These are phyloP conservation scores for Pythium phragmiticola DNA, from an alignment of 352 stramenopile species.

Conservation along the genomic window DNA sequence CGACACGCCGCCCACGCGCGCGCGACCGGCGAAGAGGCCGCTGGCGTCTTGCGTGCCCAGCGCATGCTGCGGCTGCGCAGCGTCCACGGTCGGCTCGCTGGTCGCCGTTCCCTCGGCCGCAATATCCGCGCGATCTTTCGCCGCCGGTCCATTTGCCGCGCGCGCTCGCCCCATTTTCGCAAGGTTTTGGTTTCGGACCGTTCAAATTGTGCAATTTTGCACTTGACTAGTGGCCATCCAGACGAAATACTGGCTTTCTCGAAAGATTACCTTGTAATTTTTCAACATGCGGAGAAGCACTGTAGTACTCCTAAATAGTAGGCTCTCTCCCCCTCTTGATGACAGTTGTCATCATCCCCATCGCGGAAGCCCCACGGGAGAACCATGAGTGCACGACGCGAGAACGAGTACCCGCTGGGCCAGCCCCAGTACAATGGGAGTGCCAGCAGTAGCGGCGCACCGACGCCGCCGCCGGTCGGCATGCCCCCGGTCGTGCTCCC, in stretches of 20 bases:
- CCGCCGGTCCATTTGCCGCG: constrained; percentile 21
- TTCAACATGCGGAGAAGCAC: not conserved
- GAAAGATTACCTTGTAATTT: constrained; percentile 30
- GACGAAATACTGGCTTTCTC: constrained; percentile 5
- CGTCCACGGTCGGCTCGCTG: not conserved
- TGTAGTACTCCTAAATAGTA: constrained; percentile 6
- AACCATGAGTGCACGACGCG: constrained; percentile 25
- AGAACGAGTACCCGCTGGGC: constrained; percentile 25
- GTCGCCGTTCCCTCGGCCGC: not conserved
- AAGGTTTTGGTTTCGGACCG: constrained; percentile 8
- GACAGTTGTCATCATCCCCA: not conserved
- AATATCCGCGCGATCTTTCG: constrained; percentile 33
- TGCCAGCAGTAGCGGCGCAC: constrained; percentile 1
- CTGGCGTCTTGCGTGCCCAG: not conserved
- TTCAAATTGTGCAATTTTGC: constrained; percentile 34
- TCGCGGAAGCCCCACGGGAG: not conserved
- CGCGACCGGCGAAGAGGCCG: constrained; percentile 5
- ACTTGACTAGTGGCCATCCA: constrained; percentile 6
- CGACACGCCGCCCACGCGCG: not conserved
- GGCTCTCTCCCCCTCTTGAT: not conserved
- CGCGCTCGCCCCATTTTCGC: constrained; percentile 33
- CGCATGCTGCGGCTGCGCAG: constrained; percentile 1
- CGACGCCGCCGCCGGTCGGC: constrained; percentile 24
- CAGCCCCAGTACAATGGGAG: constrained; percentile 19
- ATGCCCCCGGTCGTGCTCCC: constrained; percentile 29